Evolutionary conservation across 1,284 basidiomycete species (phyloP), one percentile per base, ranked within the genome.

Genomic region (Microbotryomycetes sp.): DNA sequence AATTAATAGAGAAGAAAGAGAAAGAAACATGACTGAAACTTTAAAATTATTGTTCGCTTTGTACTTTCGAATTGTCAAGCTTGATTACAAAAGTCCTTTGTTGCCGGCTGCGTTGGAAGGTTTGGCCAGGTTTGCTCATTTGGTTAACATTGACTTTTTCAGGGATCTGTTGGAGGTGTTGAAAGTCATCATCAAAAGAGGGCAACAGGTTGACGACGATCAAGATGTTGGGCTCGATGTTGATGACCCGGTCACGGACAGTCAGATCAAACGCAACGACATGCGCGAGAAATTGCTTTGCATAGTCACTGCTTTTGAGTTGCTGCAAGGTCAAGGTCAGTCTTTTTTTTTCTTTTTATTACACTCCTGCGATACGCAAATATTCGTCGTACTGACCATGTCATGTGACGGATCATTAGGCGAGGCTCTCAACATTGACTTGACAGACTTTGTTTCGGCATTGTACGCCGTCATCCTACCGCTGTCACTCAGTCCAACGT

Each of bases 61-160:
- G 53, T 99, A 98, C 78, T 98, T 99, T 77, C 86, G 89, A 67
- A 88, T 98, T 71, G 81, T 99, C 68, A 99, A 98, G 79, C 85
- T 86, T 52, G 67, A 69, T 49, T 66, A 80, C n/a, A 85, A 86
- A 19, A 87, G 86, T 3, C 85, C 87, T 6, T 81, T 98, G 9
- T 81, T 98, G 23, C 87, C 92, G 14, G 84, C 89, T 28, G 92
- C 92, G 29, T 80, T 99, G 67, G 86, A 88, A 72, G 96, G 96
- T 64, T 87, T 99, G 71, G 86, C 92, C 5, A 86, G 86, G 77
- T 98, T 90, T 73, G 88, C 94, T 0, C 96, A 98, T 76, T 83
- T 97, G 60, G 92, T 99, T 76, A 99, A 97, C 77, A 84, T 98
- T 71, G 96, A 99, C 76, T 99, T 99, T 78, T 99, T 99, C 84